These are phyloP conservation scores for Rubia tinctorum DNA, from an alignment of 305 asterid genomes.

Conservation along the genomic window DNA sequence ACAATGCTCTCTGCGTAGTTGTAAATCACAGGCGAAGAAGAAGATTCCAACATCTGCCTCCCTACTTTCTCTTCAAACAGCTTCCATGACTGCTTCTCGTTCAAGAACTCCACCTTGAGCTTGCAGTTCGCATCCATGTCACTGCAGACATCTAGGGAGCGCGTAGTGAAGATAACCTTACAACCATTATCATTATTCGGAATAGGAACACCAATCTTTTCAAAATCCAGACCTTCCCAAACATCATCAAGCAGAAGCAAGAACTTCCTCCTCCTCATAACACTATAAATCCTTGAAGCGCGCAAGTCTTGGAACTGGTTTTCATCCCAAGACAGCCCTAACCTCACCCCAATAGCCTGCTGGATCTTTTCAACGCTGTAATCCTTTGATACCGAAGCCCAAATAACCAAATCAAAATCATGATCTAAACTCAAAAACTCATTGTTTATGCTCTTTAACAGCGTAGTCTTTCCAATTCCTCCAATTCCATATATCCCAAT, in stretches of 20 bases:
- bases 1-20: constrained; percentile 33
- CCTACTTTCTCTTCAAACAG: constrained; percentile 35
- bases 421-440: constrained; percentile 28
- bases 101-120: constrained; percentile 40
- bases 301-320: constrained; percentile 33
- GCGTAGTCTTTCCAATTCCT: constrained; percentile 47
- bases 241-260: constrained; percentile 39
- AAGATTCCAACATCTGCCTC: constrained; percentile 22
- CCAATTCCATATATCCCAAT: constrained; percentile 45
- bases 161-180: constrained; percentile 41
- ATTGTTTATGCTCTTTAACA: constrained; percentile 40
- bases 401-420: constrained; percentile 38
- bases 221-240: constrained; percentile 45
- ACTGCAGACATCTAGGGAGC: constrained; percentile 38
- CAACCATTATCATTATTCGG: constrained; percentile 32
- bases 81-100: constrained; percentile 36
- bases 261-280: constrained; percentile 39
- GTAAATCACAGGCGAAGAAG: constrained; percentile 18
- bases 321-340: constrained; percentile 45
- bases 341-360: constrained; percentile 38
- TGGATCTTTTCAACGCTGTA: constrained; percentile 38
- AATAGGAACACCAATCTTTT: constrained; percentile 35
- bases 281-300: constrained; percentile 31
- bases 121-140: constrained; percentile 39
- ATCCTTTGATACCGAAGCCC: constrained; percentile 41